Conservation (phyloP, 2,329 filamentous ascomycete genomes). For the Xylariaceae sp. region DNA sequence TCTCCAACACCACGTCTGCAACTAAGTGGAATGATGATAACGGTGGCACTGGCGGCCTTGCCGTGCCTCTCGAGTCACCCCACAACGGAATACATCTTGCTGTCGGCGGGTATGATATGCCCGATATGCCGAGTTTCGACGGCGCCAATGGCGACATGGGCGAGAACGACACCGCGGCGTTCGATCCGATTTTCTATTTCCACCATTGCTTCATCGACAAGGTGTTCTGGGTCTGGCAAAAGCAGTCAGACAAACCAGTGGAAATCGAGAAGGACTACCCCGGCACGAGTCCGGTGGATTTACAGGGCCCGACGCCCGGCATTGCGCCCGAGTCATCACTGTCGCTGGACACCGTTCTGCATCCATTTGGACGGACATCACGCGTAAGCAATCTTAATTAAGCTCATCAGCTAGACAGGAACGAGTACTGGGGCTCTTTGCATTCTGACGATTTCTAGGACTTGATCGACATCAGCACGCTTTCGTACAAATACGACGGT, state of each 20-base stretch:
- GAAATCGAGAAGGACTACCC: not conserved
- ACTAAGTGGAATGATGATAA: slow-evolving; percentile 5
- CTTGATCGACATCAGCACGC: not conserved
- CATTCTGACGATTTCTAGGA: no score
- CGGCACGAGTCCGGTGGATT: not conserved
- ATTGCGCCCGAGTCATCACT: not conserved
- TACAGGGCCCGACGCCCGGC: not conserved
- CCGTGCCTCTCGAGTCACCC: not conserved
- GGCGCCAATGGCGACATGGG: slow-evolving; percentile 7
- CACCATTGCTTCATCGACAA: slow-evolving; percentile 8
- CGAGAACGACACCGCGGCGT: slow-evolving; percentile 4
- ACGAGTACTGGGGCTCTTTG: not conserved
- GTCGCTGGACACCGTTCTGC: not conserved
- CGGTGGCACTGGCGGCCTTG: not conserved
- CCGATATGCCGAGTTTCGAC: not conserved
- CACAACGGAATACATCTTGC: not conserved
- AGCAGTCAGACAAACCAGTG: no score
- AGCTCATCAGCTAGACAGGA: no score
- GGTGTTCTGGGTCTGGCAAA: not conserved
- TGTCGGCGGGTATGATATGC: not conserved
- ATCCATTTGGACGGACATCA: no score
- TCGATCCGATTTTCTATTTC: slow-evolving; percentile 9
- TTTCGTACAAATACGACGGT: not conserved
- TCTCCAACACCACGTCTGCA: slow-evolving; percentile 10
- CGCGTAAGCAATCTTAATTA: no score